Conservation (phyloP, 352 stramenopile genomes). For the Globisporangium orthogonon region DNA sequence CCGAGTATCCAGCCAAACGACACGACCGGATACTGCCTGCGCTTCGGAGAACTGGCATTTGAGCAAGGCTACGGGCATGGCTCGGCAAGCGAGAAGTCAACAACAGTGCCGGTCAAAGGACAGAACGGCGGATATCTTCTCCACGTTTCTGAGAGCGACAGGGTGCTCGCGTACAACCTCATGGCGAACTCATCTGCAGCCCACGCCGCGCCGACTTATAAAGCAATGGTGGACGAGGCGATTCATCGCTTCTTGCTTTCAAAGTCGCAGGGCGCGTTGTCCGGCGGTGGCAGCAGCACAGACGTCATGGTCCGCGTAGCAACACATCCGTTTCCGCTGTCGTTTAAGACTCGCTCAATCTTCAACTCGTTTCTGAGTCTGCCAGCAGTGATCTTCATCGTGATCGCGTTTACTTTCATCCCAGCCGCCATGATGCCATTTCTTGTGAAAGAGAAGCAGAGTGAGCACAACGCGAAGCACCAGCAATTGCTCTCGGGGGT, state of each 20-base stretch:
- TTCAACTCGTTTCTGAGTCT: constrained; percentile 65
- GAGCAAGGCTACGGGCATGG: constrained; percentile 32
- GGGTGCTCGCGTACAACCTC: constrained; percentile 53
- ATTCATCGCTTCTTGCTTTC: constrained; percentile 44
- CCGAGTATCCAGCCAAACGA: constrained; percentile 36
- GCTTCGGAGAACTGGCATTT: constrained; percentile 49
- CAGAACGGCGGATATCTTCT: constrained; percentile 55
- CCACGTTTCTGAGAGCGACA: constrained; percentile 25
- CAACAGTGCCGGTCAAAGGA: constrained; percentile 14
- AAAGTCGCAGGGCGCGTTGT: not conserved
- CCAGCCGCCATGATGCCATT: constrained; percentile 92
- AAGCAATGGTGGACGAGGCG: constrained; percentile 51
- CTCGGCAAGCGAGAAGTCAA: constrained; percentile 3
- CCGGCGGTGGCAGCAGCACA: not conserved
- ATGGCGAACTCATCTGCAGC: constrained; percentile 46
- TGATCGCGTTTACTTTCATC: constrained; percentile 92
- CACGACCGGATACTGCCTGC: constrained; percentile 49
- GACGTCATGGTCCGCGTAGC: constrained; percentile 33
- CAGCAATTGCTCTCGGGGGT: constrained; percentile 95
- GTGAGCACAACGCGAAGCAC: constrained; percentile 92
- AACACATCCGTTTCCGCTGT: constrained; percentile 55
- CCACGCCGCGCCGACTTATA: constrained; percentile 44
- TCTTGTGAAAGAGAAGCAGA: constrained; percentile 94
- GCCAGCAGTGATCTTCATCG: constrained; percentile 78
- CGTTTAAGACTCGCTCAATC: constrained; percentile 44